A percentile compares a stretch with the other conserved stretches of the same genome.
These are phyloP conservation scores for Teunomyces pallodes DNA, from an alignment of 805 yeast species.

Conservation along the genomic window DNA sequence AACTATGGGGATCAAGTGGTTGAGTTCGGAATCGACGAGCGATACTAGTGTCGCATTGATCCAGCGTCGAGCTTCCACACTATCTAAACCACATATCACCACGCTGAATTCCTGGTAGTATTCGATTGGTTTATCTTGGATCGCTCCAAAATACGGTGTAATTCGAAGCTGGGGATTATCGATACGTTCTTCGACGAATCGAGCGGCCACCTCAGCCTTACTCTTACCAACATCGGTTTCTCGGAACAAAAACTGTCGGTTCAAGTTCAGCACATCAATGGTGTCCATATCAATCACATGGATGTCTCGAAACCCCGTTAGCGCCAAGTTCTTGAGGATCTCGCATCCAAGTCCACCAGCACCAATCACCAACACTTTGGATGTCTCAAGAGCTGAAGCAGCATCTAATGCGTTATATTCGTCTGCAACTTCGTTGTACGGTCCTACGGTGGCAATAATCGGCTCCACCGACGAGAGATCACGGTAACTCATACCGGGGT, in stretches of 20 bases:
- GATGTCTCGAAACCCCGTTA: slow-evolving; percentile 63
- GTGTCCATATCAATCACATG: slow-evolving; percentile 82
- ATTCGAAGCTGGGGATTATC: slow-evolving; percentile 38
- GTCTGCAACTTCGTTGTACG: slow-evolving; percentile 38
- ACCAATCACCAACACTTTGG: slow-evolving; percentile 52
- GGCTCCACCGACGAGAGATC: slow-evolving; percentile 16
- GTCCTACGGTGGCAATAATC: slow-evolving; percentile 29
- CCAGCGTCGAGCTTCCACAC: slow-evolving; percentile 89
- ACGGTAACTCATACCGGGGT: slow-evolving; percentile 1
- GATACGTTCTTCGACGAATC: slow-evolving; percentile 48
- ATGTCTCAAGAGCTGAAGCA: slow-evolving; percentile 15
- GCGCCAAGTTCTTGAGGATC: slow-evolving; percentile 66
- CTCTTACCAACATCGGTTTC: slow-evolving; percentile 58
- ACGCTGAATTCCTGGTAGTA: slow-evolving; percentile 69
- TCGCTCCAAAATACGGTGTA: slow-evolving; percentile 59
- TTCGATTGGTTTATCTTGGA: slow-evolving; percentile 54
- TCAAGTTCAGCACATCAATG: slow-evolving; percentile 71
- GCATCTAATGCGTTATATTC: slow-evolving; percentile 28
- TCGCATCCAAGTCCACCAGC: slow-evolving; percentile 89
- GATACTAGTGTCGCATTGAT: slow-evolving; percentile 67
- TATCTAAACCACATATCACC: slow-evolving; percentile 84
- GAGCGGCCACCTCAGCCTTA: slow-evolving; percentile 66
- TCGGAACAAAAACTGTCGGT: slow-evolving; percentile 72
- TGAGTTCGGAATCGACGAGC: slow-evolving; percentile 51
- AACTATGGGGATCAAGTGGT: slow-evolving; percentile 48